phyloP scores from a whole-genome alignment of 345 rosid genomes.

The Erysimum cheiranthoides region DNA sequence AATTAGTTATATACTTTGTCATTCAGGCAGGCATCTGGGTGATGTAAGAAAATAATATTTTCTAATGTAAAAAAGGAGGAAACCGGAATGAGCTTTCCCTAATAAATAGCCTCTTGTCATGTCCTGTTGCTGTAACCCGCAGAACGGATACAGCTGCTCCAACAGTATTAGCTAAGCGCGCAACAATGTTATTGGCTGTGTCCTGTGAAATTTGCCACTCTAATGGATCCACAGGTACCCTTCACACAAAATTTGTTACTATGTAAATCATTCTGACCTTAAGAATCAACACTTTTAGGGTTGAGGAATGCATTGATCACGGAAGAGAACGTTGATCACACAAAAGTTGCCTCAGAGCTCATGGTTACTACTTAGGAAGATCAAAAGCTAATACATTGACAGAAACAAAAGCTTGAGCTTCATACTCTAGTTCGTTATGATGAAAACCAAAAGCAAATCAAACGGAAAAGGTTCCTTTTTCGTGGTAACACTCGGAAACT shows the following conservation, averaged over 20 bases:
- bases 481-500: not conserved
- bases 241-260: constrained; percentile 36
- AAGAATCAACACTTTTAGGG: not conserved
- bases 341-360: not conserved
- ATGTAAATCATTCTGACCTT: not conserved
- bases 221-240: constrained; percentile 94
- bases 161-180: constrained; percentile 85
- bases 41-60: constrained; percentile 5
- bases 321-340: not conserved
- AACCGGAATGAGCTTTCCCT: constrained; percentile 50
- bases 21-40: not conserved
- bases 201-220: constrained; percentile 99
- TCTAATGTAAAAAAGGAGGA: constrained; percentile 5
- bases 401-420: constrained; percentile 13
- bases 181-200: constrained; percentile 72
- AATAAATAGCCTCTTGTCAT: constrained; percentile 85
- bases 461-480: not conserved
- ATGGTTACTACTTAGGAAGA: not conserved
- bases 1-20: not conserved
- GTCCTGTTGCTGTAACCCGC: constrained; percentile 96
- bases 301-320: not conserved
- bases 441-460: constrained; percentile 9
- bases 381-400: constrained; percentile 10
- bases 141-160: constrained; percentile 95
- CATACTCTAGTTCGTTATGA: not conserved